phyloP scores from a whole-genome alignment of 345 rosid genomes.

The Chamaenerion angustifolium region DNA sequence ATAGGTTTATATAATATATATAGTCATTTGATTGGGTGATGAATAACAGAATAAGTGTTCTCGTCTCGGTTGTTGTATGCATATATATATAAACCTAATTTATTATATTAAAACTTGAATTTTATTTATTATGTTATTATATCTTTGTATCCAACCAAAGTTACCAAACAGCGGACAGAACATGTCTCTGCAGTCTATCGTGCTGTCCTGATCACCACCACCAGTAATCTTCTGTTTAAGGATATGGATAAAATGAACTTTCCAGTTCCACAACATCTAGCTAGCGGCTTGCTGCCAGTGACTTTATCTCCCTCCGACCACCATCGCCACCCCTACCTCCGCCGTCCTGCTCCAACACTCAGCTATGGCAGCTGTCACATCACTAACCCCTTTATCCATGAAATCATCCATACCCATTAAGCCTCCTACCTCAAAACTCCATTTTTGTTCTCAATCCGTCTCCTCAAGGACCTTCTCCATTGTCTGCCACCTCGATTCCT shows the following conservation, averaged over 20 bases:
- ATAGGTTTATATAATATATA: too few relatives aligned
- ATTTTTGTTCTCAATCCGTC: neutral
- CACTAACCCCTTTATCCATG: conserved; percentile 17
- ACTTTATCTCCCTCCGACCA: neutral
- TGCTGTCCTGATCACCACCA: neutral
- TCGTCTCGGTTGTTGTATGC: too few relatives aligned
- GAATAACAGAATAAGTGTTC: too few relatives aligned
- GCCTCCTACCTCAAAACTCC: conserved; percentile 9
- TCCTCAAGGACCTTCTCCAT: conserved; percentile 16
- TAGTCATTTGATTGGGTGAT: too few relatives aligned
- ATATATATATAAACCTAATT: too few relatives aligned
- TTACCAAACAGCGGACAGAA: too few relatives aligned
- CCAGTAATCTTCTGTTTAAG: neutral
- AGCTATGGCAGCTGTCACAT: conserved; percentile 33
- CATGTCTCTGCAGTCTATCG: too few relatives aligned
- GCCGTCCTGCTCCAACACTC: neutral
- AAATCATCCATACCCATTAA: conserved; percentile 10
- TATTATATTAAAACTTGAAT: too few relatives aligned
- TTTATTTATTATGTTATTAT: too few relatives aligned
- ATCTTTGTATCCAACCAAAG: too few relatives aligned
- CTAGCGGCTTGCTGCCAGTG: neutral
- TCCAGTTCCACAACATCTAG: neutral
- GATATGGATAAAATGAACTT: conserved; percentile 3
- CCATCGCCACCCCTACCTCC: neutral
- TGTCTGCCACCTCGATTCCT: conserved; percentile 13